Evolutionary conservation across 768 basidiomycete genomes (phyloP).

Genomic region (Lactarius vividus): DNA sequence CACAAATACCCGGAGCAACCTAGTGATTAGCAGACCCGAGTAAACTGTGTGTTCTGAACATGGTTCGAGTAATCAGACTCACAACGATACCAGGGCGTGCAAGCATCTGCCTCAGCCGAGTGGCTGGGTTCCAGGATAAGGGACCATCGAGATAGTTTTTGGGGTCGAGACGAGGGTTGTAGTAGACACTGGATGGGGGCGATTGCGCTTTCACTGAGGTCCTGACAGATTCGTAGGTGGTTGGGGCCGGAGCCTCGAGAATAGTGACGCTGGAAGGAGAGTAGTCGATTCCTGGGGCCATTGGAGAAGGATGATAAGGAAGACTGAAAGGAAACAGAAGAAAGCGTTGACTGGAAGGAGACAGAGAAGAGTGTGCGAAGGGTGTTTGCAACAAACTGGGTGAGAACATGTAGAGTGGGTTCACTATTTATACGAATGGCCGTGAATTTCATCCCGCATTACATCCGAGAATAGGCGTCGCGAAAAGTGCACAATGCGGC

Average conservation of each 20-base stretch:
- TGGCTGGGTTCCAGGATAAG: constrained; percentile 64
- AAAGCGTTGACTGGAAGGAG: not conserved
- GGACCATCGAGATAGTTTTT: constrained; percentile 68
- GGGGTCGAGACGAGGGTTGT: constrained; percentile 67
- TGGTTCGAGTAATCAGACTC: constrained; percentile 32
- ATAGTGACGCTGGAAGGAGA: not conserved
- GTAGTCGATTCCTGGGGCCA: constrained; percentile 15
- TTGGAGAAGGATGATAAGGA: not conserved
- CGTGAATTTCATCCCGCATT: not conserved
- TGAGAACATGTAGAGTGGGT: no score
- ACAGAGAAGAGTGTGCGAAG: not conserved
- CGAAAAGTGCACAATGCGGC: not conserved
- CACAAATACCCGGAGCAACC: constrained; percentile 78
- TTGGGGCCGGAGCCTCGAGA: not conserved
- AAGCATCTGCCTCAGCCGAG: constrained; percentile 56
- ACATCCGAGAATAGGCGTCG: not conserved
- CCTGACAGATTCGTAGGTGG: not conserved
- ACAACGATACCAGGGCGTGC: constrained; percentile 73
- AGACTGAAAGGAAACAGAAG: not conserved
- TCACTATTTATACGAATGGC: not conserved
- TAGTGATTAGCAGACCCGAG: constrained; percentile 30
- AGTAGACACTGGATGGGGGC: constrained; percentile 40
- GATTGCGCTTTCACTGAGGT: not conserved
- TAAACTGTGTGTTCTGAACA: not conserved
- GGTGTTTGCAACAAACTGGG: not conserved